Evolutionary conservation across 129 eudicot species (phyloP), one percentile per base, ranked within the genome.

Genomic region (Tanacetum coccineum): DNA sequence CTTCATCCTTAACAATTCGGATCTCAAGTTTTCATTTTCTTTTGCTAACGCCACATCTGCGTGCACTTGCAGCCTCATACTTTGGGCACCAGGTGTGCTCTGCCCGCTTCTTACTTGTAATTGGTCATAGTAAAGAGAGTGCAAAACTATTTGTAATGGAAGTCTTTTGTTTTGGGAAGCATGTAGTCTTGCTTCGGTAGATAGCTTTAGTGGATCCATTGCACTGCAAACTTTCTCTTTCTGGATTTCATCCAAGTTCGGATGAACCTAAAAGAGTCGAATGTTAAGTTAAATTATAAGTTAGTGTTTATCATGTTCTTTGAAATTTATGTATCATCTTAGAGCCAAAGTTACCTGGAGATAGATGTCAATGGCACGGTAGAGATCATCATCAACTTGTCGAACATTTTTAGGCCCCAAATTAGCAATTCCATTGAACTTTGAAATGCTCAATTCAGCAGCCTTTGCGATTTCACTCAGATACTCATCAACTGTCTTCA

Each of bases 151-250:
- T 10, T 90, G 92, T 39, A 90, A 86, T 0, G 97, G 97, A 28
- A 90, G 70, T 3, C 86, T 87, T 70, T 90, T 87, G 86, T 90
- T 90, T 25, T 87, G 86, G 2, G 97, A 90, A 47, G 97, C 97
- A 47, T 84, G 93, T 15, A 78, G 63, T 54, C 97, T 70, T n/a
- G 93, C 95, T 76, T 84, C 87, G 19, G 76, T 61, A 0, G 97
- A 90, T 15, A 90, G 84, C 47, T 87, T 90, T 6, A 90, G 72
- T 48, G 97, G 78, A 74, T 87, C 97, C 90, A 90, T 80, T 4
- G 83, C 76, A 15, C 87, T 87, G 76, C 97, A 90, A 1, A 90
- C 93, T 63, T 90, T 90, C 71, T 90, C 95, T 9, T 89, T 73
- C 63, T 87, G 93, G 40, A 90, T 87, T 54, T 90, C 97, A n/a